Evolutionary conservation across 2,329 filamentous ascomycete species (phyloP), one percentile per base, ranked within the genome.

Genomic region (Mycosphaerella arachidis): DNA sequence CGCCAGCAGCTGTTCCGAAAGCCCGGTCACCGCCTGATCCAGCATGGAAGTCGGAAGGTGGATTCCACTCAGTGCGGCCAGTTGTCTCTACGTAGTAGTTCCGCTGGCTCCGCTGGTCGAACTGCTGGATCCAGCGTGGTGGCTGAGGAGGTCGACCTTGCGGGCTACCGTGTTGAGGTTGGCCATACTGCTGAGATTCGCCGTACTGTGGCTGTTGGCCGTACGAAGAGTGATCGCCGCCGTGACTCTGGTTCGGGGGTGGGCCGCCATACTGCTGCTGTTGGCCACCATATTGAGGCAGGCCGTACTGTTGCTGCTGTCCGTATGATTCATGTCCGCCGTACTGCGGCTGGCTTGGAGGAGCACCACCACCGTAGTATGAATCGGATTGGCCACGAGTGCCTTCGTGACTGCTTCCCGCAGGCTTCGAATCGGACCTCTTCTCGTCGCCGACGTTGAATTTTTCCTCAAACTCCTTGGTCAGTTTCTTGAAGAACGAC

Each of bases 31-130:
- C 56, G 57, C 60, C 46, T 33, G 45, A 37, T 31, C 51, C 18
- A 70, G 72, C 13, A 69, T 61, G 53, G 30, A 62, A 58, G 29
- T 60, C 63, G 12, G 74, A 74, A 2, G 86, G 85, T 16, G 80
- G 77, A 63, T 87, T 84, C 86, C 86, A 89, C 72, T 88, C 85
- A 0, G 84, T 82, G 59, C 80, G 81, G 20, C 85, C 84, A 12
- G 84, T 84, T 51, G 82, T 77, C 71, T 89, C 85, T 58, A 85
- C 78, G 68, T 86, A 90, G 75, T 84, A 89, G 77, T 84, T 88
- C 57, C 84, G 82, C 69, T 86, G 82, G 61, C 79, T 76, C 59
- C 77, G 78, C 59, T 83, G 80, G 65, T 89, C 86, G 74, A 82
- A 89, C 72, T 87, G 82, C 27, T 84, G 78, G 30, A 77, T 75